phyloP scores from a whole-genome alignment of 73 alveolate species.

The Stentor roeselii region DNA sequence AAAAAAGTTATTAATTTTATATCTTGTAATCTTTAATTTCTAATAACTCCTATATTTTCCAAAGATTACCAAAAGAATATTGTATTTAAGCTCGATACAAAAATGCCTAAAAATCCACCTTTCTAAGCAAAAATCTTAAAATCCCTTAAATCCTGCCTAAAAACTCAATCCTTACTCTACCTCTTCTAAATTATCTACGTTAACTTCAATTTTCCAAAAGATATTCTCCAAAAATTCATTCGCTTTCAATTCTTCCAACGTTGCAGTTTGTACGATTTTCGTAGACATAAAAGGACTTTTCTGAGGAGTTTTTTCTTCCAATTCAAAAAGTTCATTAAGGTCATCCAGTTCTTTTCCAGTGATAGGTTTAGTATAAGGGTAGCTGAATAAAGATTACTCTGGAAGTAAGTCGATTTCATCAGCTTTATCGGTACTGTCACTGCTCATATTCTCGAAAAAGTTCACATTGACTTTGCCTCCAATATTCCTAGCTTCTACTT shows the following conservation, averaged over 20 bases:
- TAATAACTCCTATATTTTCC: too few relatives aligned
- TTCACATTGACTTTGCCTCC: background rate
- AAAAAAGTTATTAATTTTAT: too few relatives aligned
- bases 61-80: too few relatives aligned
- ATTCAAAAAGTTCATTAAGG: background rate
- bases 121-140: too few relatives aligned
- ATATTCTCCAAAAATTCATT: conserved; percentile 5
- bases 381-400: conserved; percentile 13
- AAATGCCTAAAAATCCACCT: too few relatives aligned
- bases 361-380: background rate
- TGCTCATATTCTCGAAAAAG: background rate
- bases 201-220: conserved; percentile 12
- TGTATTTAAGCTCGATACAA: too few relatives aligned
- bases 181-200: background rate
- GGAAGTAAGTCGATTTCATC: background rate
- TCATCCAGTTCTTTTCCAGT: conserved; percentile 24
- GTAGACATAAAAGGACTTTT: conserved; percentile 7
- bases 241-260: conserved; percentile 4
- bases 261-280: background rate
- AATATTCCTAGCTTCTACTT: background rate
- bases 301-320: background rate
- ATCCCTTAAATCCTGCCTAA: too few relatives aligned
- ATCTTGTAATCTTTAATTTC: too few relatives aligned
- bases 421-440: background rate
- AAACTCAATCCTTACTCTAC: too few relatives aligned